Percentiles rank a stretch among this genome's conserved stretches.
These are phyloP conservation scores for Rubia peregrina DNA, from an alignment of 305 asterid species.

Conservation along the genomic window DNA sequence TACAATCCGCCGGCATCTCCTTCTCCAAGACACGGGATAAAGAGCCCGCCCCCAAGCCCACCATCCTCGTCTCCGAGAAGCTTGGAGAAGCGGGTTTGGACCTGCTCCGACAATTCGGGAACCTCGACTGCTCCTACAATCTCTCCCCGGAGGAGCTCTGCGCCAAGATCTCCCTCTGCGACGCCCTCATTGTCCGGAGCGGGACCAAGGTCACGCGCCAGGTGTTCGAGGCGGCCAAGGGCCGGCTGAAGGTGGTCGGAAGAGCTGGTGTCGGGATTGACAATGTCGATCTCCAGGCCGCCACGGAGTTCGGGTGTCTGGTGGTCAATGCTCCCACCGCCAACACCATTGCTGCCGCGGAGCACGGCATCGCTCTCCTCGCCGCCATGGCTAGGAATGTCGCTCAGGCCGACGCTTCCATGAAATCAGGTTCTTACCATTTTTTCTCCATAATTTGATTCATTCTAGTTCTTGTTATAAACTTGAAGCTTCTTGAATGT, in stretches of 20 bases:
- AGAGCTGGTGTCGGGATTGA: constrained; percentile 95
- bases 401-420: constrained; percentile 94
- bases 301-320: constrained; percentile 82
- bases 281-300: constrained; percentile 95
- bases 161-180: constrained; percentile 57
- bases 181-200: constrained; percentile 84
- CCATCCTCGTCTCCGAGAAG: constrained; percentile 87
- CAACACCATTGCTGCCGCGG: constrained; percentile 92
- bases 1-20: constrained; percentile 26
- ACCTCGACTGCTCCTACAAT: constrained; percentile 61
- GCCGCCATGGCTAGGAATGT: constrained; percentile 84
- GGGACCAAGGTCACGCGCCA: constrained; percentile 92
- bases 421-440: constrained; percentile 60
- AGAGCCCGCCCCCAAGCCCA: constrained; percentile 42
- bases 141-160: constrained; percentile 66
- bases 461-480: background rate
- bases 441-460: background rate
- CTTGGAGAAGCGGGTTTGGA: constrained; percentile 87
- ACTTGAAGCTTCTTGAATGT: constrained; percentile 1
- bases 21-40: constrained; percentile 28
- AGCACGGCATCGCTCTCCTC: constrained; percentile 83
- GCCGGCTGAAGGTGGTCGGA: constrained; percentile 79
- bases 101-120: constrained; percentile 49
- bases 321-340: constrained; percentile 97
- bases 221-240: constrained; percentile 82